Base-by-base conservation (phyloP, 192 early-diverging fungal species). In the Dissophora ornata region DNA sequence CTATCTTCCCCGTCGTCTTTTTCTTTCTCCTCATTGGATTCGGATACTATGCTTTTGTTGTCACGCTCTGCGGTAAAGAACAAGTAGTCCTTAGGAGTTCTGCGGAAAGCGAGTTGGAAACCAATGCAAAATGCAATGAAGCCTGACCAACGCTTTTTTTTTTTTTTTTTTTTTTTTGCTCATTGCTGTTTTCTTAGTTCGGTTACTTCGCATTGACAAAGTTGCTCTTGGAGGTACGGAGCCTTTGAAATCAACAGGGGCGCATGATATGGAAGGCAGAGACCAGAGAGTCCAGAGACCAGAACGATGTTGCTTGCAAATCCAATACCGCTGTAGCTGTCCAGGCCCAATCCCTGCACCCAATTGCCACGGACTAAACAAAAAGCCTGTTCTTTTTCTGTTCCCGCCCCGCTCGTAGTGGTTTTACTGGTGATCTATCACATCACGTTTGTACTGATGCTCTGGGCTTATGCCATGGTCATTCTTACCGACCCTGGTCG, bases 391-490 rank as follows among this genome's bases (percentile, higher is more conserved):
- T 32, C 8, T 48, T 22, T 42, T 54, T 18, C 57, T 64, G 2
- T 21, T n/a, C n/a, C n/a, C n/a, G n/a, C n/a, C n/a, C n/a, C n/a
- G n/a, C n/a, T 16, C 7, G 11, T 67, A 77, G 73, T 36, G 41
- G 47, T 67, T 5, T 58, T 77, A 3, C 19, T 77, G 25, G 46
- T 67, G 11, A 34, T 77, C 11, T 77, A 67, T 19, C 73, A 77
- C 36, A 49, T 67, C 18, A 50, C 45, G 0, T 62, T 77, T 47
- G 11, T 77, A 22, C 16, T 77, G 38, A 77, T 77, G 73, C 32
- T 67, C 1, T 77, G 73, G 73, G 49, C 73, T 1, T 77, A 77
- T 52, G 52, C 25, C 7, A 77, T 77, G 73, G 73, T 77, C 38
- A 67, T 77, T 29, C 44, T 77, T 5, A 57, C 53, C 8, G 73